Evolutionary conservation across 805 yeast genomes (phyloP).

Genomic region (Yarrowia sp.): DNA sequence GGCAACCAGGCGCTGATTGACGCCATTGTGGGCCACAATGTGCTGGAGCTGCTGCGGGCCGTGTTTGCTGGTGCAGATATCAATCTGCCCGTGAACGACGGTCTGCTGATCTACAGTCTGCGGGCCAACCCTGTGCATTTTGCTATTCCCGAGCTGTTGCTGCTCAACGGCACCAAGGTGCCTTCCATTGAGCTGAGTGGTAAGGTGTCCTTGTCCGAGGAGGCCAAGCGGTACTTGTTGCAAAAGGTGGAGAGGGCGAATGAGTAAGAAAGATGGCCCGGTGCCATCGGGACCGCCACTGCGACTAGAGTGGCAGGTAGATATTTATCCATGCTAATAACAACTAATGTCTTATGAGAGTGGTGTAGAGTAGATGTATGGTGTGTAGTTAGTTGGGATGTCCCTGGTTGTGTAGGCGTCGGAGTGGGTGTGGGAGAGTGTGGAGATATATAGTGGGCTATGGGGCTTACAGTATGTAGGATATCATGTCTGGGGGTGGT

Average conservation of each 20-base stretch:
- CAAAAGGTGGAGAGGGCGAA: slow-evolving; percentile 22
- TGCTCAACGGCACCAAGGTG: slow-evolving; percentile 40
- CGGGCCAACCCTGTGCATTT: slow-evolving; percentile 33
- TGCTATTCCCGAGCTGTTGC: slow-evolving; percentile 41
- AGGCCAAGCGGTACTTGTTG: slow-evolving; percentile 20
- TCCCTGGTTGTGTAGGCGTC: no score
- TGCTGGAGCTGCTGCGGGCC: slow-evolving; percentile 36
- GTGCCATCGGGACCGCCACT: neutral
- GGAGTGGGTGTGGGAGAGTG: no score
- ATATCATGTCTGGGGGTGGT: no score
- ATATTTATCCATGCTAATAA: slow-evolving; percentile 16
- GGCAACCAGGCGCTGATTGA: slow-evolving; percentile 36
- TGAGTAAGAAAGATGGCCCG: neutral
- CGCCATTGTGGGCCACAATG: slow-evolving; percentile 37
- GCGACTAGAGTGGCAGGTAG: neutral
- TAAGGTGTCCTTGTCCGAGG: slow-evolving; percentile 2
- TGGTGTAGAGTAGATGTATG: no score
- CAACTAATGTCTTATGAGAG: neutral
- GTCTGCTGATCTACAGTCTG: slow-evolving; percentile 37
- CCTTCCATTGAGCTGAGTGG: slow-evolving; percentile 27
- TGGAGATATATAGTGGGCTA: no score
- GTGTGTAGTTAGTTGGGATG: no score
- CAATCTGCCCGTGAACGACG: slow-evolving; percentile 31
- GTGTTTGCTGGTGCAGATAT: slow-evolving; percentile 43
- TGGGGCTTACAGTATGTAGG: no score